Conservation (phyloP, 2,329 filamentous ascomycete genomes). For the Calonectria pauciramosa region DNA sequence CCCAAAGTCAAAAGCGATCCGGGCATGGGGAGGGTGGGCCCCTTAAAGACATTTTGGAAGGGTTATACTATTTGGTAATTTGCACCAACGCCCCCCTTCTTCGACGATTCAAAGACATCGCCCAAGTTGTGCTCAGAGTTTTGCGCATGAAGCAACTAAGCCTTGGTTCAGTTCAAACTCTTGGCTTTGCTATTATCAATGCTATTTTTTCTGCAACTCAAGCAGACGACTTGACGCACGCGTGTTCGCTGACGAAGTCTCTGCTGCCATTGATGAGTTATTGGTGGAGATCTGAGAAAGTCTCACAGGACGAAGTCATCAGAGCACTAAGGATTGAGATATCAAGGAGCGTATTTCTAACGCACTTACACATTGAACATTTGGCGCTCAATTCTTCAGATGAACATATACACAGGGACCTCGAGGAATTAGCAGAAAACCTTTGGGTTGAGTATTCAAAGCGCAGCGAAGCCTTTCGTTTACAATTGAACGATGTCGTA, state of each 20-base stretch:
- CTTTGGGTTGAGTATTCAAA: conserved; percentile 85
- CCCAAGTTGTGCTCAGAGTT: conserved; percentile 70
- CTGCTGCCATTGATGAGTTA: conserved; percentile 79
- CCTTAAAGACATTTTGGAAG: conserved; percentile 65
- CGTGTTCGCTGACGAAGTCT: conserved; percentile 70
- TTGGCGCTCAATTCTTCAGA: conserved; percentile 61
- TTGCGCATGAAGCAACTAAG: conserved; percentile 71
- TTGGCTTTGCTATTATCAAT: conserved; percentile 84
- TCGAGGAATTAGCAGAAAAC: conserved; percentile 77
- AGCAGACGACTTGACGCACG: conserved; percentile 76
- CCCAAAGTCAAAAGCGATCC: conserved; percentile 48
- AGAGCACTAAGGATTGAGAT: conserved; percentile 82
- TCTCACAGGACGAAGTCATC: conserved; percentile 71
- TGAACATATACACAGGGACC: conserved; percentile 55
- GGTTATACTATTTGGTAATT: conserved; percentile 73
- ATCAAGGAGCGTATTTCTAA: conserved; percentile 77
- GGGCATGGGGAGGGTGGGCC: conserved; percentile 49
- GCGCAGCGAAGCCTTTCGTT: conserved; percentile 76
- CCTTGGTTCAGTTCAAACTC: conserved; percentile 75
- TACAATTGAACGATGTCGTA: conserved; percentile 83
- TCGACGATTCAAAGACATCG: conserved; percentile 67
- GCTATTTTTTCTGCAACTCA: conserved; percentile 74
- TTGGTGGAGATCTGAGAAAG: conserved; percentile 82
- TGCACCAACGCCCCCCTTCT: conserved; percentile 77
- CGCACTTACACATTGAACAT: conserved; percentile 73